phyloP scores from a whole-genome alignment of 2,329 filamentous ascomycete genomes.

The Helotiales sp. region DNA sequence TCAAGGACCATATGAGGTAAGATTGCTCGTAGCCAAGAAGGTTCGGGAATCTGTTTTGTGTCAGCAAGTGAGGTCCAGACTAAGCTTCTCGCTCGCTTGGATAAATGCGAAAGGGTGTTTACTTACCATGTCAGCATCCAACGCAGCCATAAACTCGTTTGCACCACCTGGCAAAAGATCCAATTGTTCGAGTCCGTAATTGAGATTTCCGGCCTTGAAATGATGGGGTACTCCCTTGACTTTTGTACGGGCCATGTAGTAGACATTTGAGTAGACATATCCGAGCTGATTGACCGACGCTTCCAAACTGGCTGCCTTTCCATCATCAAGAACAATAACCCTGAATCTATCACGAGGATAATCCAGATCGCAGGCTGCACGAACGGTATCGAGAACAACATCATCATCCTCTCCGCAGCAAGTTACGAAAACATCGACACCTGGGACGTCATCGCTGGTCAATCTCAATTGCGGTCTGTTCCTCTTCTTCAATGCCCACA shows the following conservation, averaged over 20 bases:
- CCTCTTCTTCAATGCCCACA: conserved; percentile 48
- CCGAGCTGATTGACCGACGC: conserved; percentile 47
- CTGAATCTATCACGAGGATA: conserved; percentile 59
- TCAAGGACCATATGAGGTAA: conserved; percentile 64
- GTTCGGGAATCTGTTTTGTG: conserved; percentile 55
- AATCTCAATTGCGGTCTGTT: conserved; percentile 58
- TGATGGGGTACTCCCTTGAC: conserved; percentile 30
- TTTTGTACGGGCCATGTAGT: conserved; percentile 52
- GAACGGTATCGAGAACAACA: conserved; percentile 60
- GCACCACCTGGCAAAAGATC: conserved; percentile 55
- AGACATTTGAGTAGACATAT: conserved; percentile 53
- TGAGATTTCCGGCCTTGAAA: conserved; percentile 68
- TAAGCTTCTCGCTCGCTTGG: background rate
- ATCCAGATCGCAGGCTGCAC: conserved; percentile 59
- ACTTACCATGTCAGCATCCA: conserved; percentile 66
- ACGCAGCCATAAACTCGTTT: conserved; percentile 63
- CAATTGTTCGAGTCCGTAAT: conserved; percentile 44
- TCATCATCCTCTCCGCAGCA: conserved; percentile 63
- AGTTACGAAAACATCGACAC: conserved; percentile 62
- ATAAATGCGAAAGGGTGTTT: background rate
- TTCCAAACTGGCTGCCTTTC: conserved; percentile 50
- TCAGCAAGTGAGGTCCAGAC: background rate
- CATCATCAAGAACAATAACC: conserved; percentile 62
- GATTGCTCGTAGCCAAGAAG: conserved; percentile 61
- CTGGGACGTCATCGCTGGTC: conserved; percentile 54